Percentiles rank a stretch among this genome's conserved stretches.
These are phyloP conservation scores for Boletus rufocinnamomeus DNA, from an alignment of 768 basidiomycete species.

Conservation along the genomic window DNA sequence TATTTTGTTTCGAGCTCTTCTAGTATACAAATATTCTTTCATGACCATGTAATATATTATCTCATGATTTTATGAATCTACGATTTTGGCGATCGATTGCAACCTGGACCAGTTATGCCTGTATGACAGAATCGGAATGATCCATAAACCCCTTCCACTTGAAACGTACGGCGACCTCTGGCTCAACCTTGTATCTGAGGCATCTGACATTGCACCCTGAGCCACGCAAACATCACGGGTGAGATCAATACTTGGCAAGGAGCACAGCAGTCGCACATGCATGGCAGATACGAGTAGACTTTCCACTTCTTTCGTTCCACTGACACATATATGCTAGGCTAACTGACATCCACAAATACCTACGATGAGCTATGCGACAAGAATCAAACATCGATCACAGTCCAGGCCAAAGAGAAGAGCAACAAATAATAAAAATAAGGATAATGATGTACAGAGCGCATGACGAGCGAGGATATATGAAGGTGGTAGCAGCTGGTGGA, in stretches of 20 bases:
- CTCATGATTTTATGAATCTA: background rate
- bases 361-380: background rate
- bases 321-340: background rate
- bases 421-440: background rate
- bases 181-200: background rate
- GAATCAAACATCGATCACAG: background rate
- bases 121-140: background rate
- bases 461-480: background rate
- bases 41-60: background rate
- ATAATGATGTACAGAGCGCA: background rate
- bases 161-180: background rate
- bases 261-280: background rate
- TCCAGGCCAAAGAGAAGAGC: too few relatives aligned
- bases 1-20: background rate
- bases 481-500: background rate
- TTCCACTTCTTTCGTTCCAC: background rate
- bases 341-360: background rate
- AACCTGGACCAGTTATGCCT: background rate
- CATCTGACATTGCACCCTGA: background rate
- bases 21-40: background rate
- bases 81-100: background rate
- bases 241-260: background rate
- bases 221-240: too few relatives aligned
- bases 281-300: background rate
- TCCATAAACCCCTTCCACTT: too few relatives aligned